Evolutionary conservation across 345 rosid genomes (phyloP).

Genomic region (Populus nigra): DNA sequence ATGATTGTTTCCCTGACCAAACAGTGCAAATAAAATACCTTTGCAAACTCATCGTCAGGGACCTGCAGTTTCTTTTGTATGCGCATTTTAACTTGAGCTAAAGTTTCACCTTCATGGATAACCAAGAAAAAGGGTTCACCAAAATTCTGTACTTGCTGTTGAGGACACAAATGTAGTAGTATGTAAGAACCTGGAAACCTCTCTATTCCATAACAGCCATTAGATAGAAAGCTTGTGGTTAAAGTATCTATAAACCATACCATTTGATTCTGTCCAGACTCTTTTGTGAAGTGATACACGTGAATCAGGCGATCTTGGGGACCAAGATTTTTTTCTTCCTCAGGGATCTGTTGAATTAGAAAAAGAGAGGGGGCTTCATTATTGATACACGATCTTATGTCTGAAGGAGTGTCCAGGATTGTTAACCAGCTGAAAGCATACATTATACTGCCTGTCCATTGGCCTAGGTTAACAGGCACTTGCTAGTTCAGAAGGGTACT

Average conservation of each 20-base stretch:
- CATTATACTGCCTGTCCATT: neutral
- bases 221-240: neutral
- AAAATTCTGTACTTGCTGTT: slow-evolving; percentile 86
- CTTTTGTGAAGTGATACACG: slow-evolving; percentile 88
- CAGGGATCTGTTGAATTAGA: slow-evolving; percentile 57
- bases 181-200: neutral
- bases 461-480: neutral
- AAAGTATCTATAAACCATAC: slow-evolving; percentile 17
- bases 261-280: slow-evolving; percentile 75
- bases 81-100: slow-evolving; percentile 77
- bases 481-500: neutral
- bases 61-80: slow-evolving; percentile 89
- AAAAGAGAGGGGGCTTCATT: neutral
- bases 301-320: slow-evolving; percentile 85
- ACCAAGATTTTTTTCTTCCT: slow-evolving; percentile 94
- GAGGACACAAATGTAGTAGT: neutral
- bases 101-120: slow-evolving; percentile 82
- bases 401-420: neutral
- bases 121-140: slow-evolving; percentile 98
- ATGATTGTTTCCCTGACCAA: neutral
- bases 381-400: neutral
- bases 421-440: neutral
- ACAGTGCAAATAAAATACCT: slow-evolving; percentile 43
- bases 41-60: slow-evolving; percentile 89
- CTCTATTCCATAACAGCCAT: neutral